Evolutionary conservation across 23 red algal genomes (phyloP).

Genomic region (Chondrus crispus): DNA sequence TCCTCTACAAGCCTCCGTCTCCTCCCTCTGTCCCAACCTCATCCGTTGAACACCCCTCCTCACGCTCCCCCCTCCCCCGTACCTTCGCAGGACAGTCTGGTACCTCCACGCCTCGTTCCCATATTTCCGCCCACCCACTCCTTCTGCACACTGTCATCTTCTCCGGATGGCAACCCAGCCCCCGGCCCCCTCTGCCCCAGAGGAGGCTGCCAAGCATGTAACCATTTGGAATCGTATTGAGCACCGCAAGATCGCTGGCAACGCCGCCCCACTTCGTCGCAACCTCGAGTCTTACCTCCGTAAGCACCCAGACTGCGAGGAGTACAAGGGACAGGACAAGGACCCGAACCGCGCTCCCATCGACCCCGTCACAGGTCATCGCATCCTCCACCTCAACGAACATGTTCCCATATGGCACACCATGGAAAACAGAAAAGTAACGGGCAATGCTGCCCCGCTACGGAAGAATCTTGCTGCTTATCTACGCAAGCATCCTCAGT

Average conservation of each 20-base stretch:
- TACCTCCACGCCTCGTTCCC: no score
- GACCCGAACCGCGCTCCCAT: constrained; percentile 20
- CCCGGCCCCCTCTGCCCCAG: background rate
- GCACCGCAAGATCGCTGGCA: constrained; percentile 89
- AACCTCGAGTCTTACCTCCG: constrained; percentile 82
- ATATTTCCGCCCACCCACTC: no score
- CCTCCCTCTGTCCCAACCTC: no score
- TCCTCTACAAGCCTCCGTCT: no score
- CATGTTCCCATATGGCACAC: constrained; percentile 93
- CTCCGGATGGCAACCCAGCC: no score
- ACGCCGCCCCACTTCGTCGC: constrained; percentile 86
- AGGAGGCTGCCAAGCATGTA: constrained; percentile 62
- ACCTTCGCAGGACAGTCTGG: no score
- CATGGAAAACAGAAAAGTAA: constrained; percentile 83
- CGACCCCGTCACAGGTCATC: constrained; percentile 48
- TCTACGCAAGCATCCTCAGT: constrained; percentile 79
- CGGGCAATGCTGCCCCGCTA: constrained; percentile 92
- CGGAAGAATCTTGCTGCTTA: constrained; percentile 86
- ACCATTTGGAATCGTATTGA: constrained; percentile 93
- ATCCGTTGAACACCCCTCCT: no score
- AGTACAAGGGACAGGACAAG: constrained; percentile 91
- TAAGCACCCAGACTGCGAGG: constrained; percentile 85
- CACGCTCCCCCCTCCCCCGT: no score
- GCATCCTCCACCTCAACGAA: constrained; percentile 36
- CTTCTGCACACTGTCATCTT: no score